Evolutionary conservation across 106 monocot genomes (phyloP).

Genomic region (Phalaenopsis aphrodite): DNA sequence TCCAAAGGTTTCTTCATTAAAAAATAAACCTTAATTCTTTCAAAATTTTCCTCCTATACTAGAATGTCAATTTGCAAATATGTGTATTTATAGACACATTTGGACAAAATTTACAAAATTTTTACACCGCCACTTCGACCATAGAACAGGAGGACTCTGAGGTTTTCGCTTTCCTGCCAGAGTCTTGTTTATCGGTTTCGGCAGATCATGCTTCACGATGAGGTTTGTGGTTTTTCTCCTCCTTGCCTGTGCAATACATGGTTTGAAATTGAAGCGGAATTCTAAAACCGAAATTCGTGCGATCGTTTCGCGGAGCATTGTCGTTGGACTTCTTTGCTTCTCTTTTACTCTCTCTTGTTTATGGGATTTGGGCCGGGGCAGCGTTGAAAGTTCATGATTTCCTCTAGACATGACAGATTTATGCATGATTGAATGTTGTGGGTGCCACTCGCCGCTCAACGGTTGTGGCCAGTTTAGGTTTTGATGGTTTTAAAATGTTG

Average conservation of each 20-base stretch:
- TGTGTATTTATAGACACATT: too few species aligned
- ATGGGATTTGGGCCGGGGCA: background rate
- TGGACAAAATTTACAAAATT: too few species aligned
- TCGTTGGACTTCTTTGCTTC: background rate
- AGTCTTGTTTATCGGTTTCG: background rate
- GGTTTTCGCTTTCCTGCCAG: background rate
- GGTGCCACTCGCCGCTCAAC: background rate
- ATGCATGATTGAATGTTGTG: background rate
- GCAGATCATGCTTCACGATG: background rate
- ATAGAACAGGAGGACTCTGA: background rate
- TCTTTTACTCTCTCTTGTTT: background rate
- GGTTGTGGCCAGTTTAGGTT: background rate
- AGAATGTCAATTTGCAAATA: too few species aligned
- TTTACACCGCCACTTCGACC: background rate
- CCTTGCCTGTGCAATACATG: background rate
- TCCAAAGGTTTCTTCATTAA: too few species aligned
- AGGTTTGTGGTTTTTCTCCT: background rate
- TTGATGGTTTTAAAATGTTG: background rate
- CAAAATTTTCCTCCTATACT: too few species aligned
- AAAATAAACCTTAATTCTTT: too few species aligned
- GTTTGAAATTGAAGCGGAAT: background rate
- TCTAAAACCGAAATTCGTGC: background rate
- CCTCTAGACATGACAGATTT: background rate
- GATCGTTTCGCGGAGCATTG: background rate
- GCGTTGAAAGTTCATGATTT: background rate